A percentile compares a stretch with the other conserved stretches of the same genome.
Conservation (phyloP, 2,329 filamentous ascomycete genomes). For the Polytolypa hystricis region DNA sequence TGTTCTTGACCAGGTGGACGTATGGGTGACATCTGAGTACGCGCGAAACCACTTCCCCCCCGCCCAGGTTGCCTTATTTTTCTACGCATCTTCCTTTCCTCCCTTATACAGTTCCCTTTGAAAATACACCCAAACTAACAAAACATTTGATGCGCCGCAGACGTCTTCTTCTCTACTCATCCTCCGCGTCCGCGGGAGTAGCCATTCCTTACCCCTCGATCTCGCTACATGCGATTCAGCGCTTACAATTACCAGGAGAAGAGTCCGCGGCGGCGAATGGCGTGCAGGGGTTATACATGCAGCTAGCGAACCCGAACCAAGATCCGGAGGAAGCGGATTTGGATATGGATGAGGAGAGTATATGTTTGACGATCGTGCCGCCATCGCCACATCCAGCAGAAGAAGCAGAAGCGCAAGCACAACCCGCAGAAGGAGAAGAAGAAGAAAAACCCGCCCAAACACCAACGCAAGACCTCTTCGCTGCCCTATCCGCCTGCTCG, state of each 20-base stretch:
- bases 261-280: constrained; percentile 8
- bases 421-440: constrained; percentile 10
- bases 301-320: constrained; percentile 26
- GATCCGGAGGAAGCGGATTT: constrained; percentile 17
- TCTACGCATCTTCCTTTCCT: neutral
- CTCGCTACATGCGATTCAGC: constrained; percentile 38
- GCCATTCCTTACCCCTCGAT: constrained; percentile 39
- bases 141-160: constrained; percentile 21
- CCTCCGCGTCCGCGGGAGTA: constrained; percentile 25
- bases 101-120: neutral
- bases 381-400: constrained; percentile 13
- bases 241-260: constrained; percentile 25
- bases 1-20: constrained; percentile 29
- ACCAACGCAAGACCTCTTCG: constrained; percentile 31
- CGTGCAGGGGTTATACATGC: constrained; percentile 38
- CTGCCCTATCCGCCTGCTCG: constrained; percentile 37
- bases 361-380: constrained; percentile 35
- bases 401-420: constrained; percentile 6
- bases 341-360: constrained; percentile 31
- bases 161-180: constrained; percentile 34
- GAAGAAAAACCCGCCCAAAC: constrained; percentile 23
- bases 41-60: too few relatives aligned
- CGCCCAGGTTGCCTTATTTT: neutral
- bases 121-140: too few relatives aligned
- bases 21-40: constrained; percentile 41